phyloP scores from a whole-genome alignment of 2,329 filamentous ascomycete genomes.

The Coniochaeta prunicola region DNA sequence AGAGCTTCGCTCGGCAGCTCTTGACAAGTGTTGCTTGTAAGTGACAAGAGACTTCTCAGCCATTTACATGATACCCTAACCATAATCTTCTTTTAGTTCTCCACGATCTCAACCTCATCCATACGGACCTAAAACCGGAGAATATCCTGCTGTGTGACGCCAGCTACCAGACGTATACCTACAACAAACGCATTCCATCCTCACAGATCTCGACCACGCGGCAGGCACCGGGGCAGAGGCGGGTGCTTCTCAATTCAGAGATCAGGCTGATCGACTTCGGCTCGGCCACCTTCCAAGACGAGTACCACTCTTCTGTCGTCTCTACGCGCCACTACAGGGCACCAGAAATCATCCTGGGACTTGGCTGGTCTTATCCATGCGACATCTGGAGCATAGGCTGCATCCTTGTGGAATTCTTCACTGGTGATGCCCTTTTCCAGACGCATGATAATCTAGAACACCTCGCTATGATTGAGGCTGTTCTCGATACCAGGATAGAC shows the following conservation, averaged over 20 bases:
- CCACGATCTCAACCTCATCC: slow-evolving; percentile 96
- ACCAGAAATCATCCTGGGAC: slow-evolving; percentile 62
- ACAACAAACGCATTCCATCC: slow-evolving; percentile 62
- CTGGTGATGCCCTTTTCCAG: slow-evolving; percentile 64
- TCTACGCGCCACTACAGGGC: slow-evolving; percentile 64
- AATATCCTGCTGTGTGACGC: slow-evolving; percentile 62
- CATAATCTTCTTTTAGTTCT: slow-evolving; percentile 47
- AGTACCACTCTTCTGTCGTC: slow-evolving; percentile 66
- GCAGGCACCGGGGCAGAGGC: slow-evolving; percentile 52
- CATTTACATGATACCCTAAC: not conserved
- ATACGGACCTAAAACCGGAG: slow-evolving; percentile 72
- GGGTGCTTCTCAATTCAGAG: slow-evolving; percentile 60
- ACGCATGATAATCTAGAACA: slow-evolving; percentile 68
- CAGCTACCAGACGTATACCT: slow-evolving; percentile 62
- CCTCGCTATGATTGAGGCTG: slow-evolving; percentile 67
- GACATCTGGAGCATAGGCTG: slow-evolving; percentile 71
- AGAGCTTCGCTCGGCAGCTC: slow-evolving; percentile 89
- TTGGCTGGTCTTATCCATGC: slow-evolving; percentile 65
- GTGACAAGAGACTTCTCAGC: slow-evolving; percentile 26
- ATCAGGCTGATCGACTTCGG: slow-evolving; percentile 67
- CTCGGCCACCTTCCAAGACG: slow-evolving; percentile 65
- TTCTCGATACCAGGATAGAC: slow-evolving; percentile 54
- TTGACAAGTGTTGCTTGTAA: slow-evolving; percentile 97
- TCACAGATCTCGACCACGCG: slow-evolving; percentile 55
- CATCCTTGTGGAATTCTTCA: slow-evolving; percentile 66